Conservation (phyloP, 768 basidiomycete species). For the Psilocybe cubensis region DNA sequence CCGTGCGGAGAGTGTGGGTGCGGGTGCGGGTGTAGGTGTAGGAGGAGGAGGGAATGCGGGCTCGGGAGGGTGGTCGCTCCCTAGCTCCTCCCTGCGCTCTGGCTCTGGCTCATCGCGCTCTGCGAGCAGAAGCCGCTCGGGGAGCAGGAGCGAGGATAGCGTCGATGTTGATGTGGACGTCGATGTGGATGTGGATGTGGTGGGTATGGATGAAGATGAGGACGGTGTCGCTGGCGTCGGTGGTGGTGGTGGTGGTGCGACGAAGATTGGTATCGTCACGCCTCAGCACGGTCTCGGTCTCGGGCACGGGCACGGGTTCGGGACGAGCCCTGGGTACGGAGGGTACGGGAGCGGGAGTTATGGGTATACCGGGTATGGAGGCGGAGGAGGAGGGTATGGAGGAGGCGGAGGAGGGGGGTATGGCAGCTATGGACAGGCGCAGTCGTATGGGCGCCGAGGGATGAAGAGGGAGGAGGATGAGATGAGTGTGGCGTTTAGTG, state of each 20-base stretch:
- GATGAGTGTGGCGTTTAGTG: slow-evolving; percentile 42
- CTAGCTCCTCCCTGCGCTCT: slow-evolving; percentile 51
- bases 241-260: not conserved
- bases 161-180: slow-evolving; percentile 22
- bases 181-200: slow-evolving; percentile 19
- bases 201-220: slow-evolving; percentile 20
- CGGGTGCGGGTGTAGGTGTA: not conserved
- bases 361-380: slow-evolving; percentile 6
- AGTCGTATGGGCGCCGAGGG: slow-evolving; percentile 23
- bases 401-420: too few relatives aligned
- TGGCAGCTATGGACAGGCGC: too few relatives aligned
- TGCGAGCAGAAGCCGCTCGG: too few relatives aligned
- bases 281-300: not conserved
- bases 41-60: not conserved
- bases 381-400: slow-evolving; percentile 11
- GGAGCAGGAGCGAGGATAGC: slow-evolving; percentile 22
- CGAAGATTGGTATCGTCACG: not conserved
- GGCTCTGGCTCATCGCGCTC: slow-evolving; percentile 1
- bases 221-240: not conserved
- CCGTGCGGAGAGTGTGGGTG: not conserved
- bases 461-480: slow-evolving; percentile 50
- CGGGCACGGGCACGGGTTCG: not conserved
- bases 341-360: slow-evolving; percentile 14
- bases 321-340: slow-evolving; percentile 9
- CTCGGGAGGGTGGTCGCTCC: slow-evolving; percentile 53